Evolutionary conservation across 441 rosid species (phyloP).

Genomic region (Brassica hybrid): DNA sequence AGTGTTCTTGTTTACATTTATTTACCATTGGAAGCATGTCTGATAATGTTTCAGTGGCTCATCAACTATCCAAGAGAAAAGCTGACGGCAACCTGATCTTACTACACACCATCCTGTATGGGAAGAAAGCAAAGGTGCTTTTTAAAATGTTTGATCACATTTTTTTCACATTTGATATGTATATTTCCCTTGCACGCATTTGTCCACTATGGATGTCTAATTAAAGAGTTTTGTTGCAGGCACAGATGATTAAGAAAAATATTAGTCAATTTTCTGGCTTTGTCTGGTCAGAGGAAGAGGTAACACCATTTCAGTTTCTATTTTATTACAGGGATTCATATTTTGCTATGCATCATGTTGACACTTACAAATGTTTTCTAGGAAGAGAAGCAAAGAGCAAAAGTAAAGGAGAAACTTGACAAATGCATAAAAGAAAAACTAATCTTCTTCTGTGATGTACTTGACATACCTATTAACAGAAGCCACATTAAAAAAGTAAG

Average conservation of each 20-base stretch:
- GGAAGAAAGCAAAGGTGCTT: constrained; percentile 96
- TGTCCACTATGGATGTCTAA: neutral
- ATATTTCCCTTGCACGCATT: neutral
- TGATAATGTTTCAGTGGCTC: constrained; percentile 81
- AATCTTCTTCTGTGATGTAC: constrained; percentile 86
- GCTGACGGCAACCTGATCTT: constrained; percentile 79
- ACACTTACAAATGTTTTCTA: constrained; percentile 19
- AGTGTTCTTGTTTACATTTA: constrained; percentile 13
- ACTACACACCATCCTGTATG: constrained; percentile 83
- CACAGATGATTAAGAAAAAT: constrained; percentile 78
- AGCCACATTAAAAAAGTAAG: constrained; percentile 74
- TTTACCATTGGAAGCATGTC: constrained; percentile 18
- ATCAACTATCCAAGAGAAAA: constrained; percentile 94
- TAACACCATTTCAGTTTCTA: constrained; percentile 25
- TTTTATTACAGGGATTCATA: neutral
- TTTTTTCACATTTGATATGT: constrained; percentile 3
- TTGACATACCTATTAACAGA: constrained; percentile 78
- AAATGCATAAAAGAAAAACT: constrained; percentile 91
- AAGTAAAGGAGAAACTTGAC: constrained; percentile 84
- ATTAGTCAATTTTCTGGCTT: constrained; percentile 92
- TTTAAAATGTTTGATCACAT: neutral
- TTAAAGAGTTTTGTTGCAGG: constrained; percentile 50
- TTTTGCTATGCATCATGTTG: constrained; percentile 21
- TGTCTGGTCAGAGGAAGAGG: constrained; percentile 92
- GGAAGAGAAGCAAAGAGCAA: constrained; percentile 83